Base-by-base conservation (phyloP, 2,329 filamentous ascomycete genomes). In the Aquanectria penicillioides region DNA sequence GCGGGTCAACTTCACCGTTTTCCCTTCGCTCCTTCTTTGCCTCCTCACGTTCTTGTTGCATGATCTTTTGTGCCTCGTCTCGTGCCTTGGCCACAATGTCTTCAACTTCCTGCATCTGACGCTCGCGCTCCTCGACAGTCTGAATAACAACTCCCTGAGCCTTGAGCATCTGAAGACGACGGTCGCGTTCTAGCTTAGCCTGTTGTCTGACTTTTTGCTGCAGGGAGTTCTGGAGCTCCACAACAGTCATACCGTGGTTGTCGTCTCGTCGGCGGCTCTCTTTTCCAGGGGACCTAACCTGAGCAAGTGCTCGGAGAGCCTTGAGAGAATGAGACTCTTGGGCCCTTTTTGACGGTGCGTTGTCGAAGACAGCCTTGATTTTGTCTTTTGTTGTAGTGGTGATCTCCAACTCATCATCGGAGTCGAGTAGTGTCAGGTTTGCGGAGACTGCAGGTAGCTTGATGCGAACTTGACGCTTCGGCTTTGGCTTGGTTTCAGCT, bases 11-110 rank as follows among this genome's bases (percentile, higher is more conserved):
- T 55, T 81, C 78, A 2, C 79, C 81, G 6, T 72, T 77, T 60
- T 75, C 79, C 69, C 76, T 81, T 69, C 72, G 83, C 51, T 87
- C 83, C 70, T 88, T 87, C 77, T 91, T 94, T 0, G 87, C 87
- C 38, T 86, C 88, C 23, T 86, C 89, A 63, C 88, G 88, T 77
- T 99, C 95, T 44, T 87, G 82, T 68, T 90, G 87, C 75, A 89
- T 90, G 46, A 98, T 88, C 65, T 90, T 88, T 31, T 74, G 65
- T 2, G 89, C 94, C 72, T 98, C 92, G 61, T 88, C 83, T 56
- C 93, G 85, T 17, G 94, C 94, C 69, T 89, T 93, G 43, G 94
- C 90, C 22, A 98, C 86, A 59, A 98, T 85, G 69, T 97, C 90
- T 67, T 98, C 95, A 11, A 97, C 87, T 58, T 94, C 88, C 56